These are phyloP conservation scores for Pichia inconspicua DNA, from an alignment of 1,139 yeast species.

Conservation along the genomic window DNA sequence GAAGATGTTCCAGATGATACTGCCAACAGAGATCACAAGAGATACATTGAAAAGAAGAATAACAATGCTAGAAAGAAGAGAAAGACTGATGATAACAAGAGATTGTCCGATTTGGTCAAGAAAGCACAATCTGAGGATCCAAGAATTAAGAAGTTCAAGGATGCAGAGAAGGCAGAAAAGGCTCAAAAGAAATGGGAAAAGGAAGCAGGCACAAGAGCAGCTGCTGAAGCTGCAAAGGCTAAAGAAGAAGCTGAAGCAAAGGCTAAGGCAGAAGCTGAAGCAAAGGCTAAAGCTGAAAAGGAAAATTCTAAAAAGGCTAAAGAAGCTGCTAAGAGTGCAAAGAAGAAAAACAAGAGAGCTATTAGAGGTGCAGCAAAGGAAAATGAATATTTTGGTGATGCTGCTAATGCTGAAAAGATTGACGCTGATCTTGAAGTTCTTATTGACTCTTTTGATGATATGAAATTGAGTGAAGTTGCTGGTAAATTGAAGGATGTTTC, in stretches of 20 bases:
- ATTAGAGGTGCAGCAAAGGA: constrained; percentile 81
- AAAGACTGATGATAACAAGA: constrained; percentile 95
- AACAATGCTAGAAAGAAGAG: constrained; percentile 93
- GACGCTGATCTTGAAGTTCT: constrained; percentile 76
- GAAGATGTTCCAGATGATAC: constrained; percentile 99
- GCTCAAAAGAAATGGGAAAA: constrained; percentile 95
- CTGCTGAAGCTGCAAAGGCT: constrained; percentile 78
- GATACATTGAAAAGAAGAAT: constrained; percentile 96
- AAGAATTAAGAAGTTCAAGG: constrained; percentile 88
- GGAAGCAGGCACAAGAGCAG: constrained; percentile 96
- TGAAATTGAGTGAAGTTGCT: constrained; percentile 65
- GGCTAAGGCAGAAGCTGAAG: constrained; percentile 71
- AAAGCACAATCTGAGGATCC: constrained; percentile 89
- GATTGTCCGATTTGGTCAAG: constrained; percentile 80
- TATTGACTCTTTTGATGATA: constrained; percentile 72
- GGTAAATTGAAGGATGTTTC: constrained; percentile 40
- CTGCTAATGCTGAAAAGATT: constrained; percentile 54
- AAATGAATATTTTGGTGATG: constrained; percentile 75
- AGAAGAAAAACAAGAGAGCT: constrained; percentile 95
- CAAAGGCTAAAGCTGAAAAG: constrained; percentile 49
- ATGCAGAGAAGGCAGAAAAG: constrained; percentile 89
- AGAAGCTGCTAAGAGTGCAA: constrained; percentile 95
- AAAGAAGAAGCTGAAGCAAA: constrained; percentile 84
- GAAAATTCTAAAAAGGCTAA: constrained; percentile 78
- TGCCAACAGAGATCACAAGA: constrained; percentile 97